Base-by-base conservation (phyloP, 768 basidiomycete genomes). In the Fistulinella prunicolor region DNA sequence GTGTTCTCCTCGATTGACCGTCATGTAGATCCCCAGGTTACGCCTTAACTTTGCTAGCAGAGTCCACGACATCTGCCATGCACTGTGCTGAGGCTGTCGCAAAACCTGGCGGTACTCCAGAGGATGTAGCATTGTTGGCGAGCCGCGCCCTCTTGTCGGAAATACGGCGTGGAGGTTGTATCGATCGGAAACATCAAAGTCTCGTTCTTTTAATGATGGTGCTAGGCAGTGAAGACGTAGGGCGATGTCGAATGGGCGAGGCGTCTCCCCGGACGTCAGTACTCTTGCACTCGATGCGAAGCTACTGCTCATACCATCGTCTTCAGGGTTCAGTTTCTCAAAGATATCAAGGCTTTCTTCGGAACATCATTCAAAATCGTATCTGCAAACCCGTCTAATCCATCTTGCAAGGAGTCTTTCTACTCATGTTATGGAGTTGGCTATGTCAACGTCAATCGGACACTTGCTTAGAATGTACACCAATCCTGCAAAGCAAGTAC, bases 191-290 rank as follows among this genome's bases (percentile, higher is more conserved):
- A 54, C 93, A 94, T 62, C 96, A 99, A 68, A 78, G 75, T 39
- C 72, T 98, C 9, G 85, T 94, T 4, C 72, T 95, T 34, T 68
- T 95, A 29, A 78, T 92, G 75, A 94, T 99, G 91, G 86, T 89
- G 3, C 73, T 98, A n/a, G 96, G 96, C 9, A 94, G 91, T 51
- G 96, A 98, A 63, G 96, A 99, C 63, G 93, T 98, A 0, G 91
- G 93, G 1, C 81, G 88, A 51, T 92, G 89, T 70, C 74, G 81
- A 48, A 87, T 98, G 82, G 82, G 86, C 4, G 84, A 87, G 57
- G 83, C 92, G 16, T 92, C 89, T 10, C 69, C 80, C 14, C 78
- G 89, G 65, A 90, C 89, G 89, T 89, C 51, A 67, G 89, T 79
- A 26, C 38, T n/a, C 60, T 44, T 12, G 19, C 28, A 30, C 28